Conservation (phyloP, 75 land plant species). For the Pinus tabuliformis region DNA sequence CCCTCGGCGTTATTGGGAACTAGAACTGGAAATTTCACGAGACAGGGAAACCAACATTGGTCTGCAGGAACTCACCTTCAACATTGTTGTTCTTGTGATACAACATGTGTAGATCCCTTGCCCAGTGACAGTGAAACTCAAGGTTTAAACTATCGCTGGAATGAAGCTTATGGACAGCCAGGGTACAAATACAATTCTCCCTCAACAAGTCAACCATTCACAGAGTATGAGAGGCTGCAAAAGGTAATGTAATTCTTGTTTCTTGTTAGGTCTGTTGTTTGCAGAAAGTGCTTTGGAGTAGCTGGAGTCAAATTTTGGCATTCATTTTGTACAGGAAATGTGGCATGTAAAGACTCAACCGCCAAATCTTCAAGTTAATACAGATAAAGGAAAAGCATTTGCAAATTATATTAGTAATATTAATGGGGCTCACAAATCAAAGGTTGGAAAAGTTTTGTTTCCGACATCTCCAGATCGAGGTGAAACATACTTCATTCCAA, state of each 20-base stretch:
- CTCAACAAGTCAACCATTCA: neutral
- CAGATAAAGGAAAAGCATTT: slow-evolving; percentile 6
- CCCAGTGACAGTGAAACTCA: neutral
- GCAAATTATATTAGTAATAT: neutral
- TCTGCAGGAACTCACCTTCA: slow-evolving; percentile 11
- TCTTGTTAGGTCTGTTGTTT: neutral
- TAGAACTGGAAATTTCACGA: slow-evolving; percentile 13
- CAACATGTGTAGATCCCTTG: slow-evolving; percentile 8
- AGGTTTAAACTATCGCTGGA: slow-evolving; percentile 1
- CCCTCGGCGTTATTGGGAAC: slow-evolving; percentile 24
- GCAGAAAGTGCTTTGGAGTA: neutral
- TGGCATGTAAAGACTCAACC: slow-evolving; percentile 7
- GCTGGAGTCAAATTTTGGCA: neutral
- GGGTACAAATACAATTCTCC: neutral
- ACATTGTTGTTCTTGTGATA: slow-evolving; percentile 11
- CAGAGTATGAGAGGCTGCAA: neutral
- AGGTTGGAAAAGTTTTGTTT: slow-evolving; percentile 7
- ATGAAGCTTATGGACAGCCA: slow-evolving; percentile 1
- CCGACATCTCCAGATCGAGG: neutral
- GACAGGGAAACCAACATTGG: slow-evolving; percentile 6
- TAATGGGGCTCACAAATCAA: neutral
- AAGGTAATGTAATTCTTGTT: slow-evolving; percentile 6
- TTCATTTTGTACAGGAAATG: neutral
- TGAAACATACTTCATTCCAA: neutral
- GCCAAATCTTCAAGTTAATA: neutral